phyloP scores from a whole-genome alignment of 148 eudicot species.

The Rhododendron molle region DNA sequence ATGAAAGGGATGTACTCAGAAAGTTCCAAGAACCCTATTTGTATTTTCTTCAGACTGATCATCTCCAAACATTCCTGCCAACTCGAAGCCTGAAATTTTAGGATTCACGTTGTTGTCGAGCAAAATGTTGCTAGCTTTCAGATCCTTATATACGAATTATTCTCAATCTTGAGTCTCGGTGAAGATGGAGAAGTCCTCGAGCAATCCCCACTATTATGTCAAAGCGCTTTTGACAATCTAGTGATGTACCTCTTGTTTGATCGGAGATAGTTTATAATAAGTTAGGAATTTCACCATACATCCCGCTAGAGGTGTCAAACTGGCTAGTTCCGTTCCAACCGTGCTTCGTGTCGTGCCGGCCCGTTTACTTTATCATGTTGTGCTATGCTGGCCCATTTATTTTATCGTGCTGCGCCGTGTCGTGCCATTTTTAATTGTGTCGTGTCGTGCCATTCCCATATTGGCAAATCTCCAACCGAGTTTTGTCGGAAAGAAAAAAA shows the following conservation, averaged over 20 bases:
- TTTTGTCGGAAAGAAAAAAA: too few species aligned
- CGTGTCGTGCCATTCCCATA: too few species aligned
- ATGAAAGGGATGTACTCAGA: neutral
- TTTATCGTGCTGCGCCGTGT: too few species aligned
- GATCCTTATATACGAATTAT: conserved; percentile 34
- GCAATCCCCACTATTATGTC: conserved; percentile 28
- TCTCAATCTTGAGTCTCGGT: conserved; percentile 33
- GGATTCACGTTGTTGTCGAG: conserved; percentile 27
- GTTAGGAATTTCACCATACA: neutral
- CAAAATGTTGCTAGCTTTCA: conserved; percentile 29
- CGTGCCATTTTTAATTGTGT: too few species aligned
- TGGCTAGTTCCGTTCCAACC: conserved; percentile 2
- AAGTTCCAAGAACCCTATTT: conserved; percentile 10
- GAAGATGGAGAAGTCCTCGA: conserved; percentile 33
- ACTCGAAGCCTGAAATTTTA: conserved; percentile 33
- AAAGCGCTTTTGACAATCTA: conserved; percentile 26
- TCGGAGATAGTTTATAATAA: neutral
- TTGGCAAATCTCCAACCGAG: too few species aligned
- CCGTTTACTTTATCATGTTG: neutral
- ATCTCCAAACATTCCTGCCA: conserved; percentile 23
- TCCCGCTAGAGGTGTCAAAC: too few species aligned
- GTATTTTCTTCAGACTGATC: conserved; percentile 8
- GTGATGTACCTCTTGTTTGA: conserved; percentile 7
- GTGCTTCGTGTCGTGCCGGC: conserved; percentile 29
- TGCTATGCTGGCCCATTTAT: too few species aligned